These are phyloP conservation scores for Ophiostoma ips DNA, from an alignment of 2,329 filamentous ascomycete species.

Conservation along the genomic window DNA sequence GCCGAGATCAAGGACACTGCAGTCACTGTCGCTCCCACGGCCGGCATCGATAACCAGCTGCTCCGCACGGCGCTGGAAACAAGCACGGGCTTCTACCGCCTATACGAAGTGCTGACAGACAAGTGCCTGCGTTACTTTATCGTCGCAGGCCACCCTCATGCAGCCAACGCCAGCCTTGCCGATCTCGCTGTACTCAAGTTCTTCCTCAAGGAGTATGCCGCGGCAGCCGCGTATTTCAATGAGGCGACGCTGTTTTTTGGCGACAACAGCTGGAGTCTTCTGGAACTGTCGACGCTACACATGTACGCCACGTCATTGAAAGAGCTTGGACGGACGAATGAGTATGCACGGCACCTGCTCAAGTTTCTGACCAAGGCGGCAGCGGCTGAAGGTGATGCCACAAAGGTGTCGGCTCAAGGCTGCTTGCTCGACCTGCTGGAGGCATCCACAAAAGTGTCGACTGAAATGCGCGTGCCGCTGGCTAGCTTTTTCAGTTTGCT, in stretches of 20 bases:
- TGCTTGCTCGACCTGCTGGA: constrained; percentile 34
- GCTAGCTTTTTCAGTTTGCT: constrained; percentile 60
- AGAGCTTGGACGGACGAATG: constrained; percentile 59
- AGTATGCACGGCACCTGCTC: constrained; percentile 64
- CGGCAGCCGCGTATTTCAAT: constrained; percentile 66
- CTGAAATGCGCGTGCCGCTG: constrained; percentile 55
- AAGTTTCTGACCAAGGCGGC: constrained; percentile 59
- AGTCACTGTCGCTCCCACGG: constrained; percentile 5
- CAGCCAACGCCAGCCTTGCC: constrained; percentile 62
- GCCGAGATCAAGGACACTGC: neutral
- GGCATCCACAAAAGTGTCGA: constrained; percentile 29
- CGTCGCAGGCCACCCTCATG: constrained; percentile 63
- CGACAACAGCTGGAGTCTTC: constrained; percentile 59
- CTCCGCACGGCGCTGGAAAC: constrained; percentile 48
- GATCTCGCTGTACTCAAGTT: constrained; percentile 81
- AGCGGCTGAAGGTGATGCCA: constrained; percentile 27
- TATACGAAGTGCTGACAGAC: constrained; percentile 69
- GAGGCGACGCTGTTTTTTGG: constrained; percentile 68
- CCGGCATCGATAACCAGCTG: constrained; percentile 40
- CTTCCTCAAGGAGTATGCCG: constrained; percentile 55
- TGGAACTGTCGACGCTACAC: constrained; percentile 72
- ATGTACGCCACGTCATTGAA: constrained; percentile 77
- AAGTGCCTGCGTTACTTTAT: constrained; percentile 72
- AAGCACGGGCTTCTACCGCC: constrained; percentile 47
- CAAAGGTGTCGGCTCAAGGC: constrained; percentile 27